Percentiles rank a stretch among this genome's conserved stretches.
phyloP scores from a whole-genome alignment of 1,284 basidiomycete genomes.

The Malassezia caprae region DNA sequence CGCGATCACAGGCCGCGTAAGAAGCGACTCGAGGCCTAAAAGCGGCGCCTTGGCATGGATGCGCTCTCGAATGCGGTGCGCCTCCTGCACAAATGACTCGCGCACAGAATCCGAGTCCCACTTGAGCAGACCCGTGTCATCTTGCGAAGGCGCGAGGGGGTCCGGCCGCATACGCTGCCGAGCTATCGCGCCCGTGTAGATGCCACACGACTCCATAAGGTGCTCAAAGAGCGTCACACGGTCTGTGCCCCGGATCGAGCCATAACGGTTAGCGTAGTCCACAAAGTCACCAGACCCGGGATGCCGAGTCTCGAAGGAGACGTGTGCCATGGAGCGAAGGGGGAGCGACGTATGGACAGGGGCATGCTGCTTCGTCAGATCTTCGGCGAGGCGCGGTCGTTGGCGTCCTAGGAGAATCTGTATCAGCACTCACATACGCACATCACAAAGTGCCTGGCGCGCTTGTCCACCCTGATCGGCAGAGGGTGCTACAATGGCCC shows the following conservation, averaged over 20 bases:
- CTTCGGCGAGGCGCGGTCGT: not conserved
- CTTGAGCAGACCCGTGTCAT: slow-evolving; percentile 23
- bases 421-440: not conserved
- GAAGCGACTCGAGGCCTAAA: slow-evolving; percentile 27
- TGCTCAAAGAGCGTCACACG: slow-evolving; percentile 37
- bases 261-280: slow-evolving; percentile 40
- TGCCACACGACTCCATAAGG: slow-evolving; percentile 31
- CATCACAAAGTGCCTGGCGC: slow-evolving; percentile 22
- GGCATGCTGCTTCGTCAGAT: slow-evolving; percentile 3
- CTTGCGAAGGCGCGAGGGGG: slow-evolving; percentile 17
- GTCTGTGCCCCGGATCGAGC: slow-evolving; percentile 40
- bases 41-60: slow-evolving; percentile 28
- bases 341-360: slow-evolving; percentile 25
- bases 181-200: slow-evolving; percentile 30
- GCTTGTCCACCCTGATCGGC: slow-evolving; percentile 29
- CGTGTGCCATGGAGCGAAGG: slow-evolving; percentile 22
- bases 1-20: slow-evolving; percentile 49
- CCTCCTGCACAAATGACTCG: slow-evolving; percentile 6
- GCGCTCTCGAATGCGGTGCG: slow-evolving; percentile 15
- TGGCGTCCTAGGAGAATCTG: slow-evolving; percentile 16
- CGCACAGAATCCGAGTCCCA: slow-evolving; percentile 19
- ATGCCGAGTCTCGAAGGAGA: slow-evolving; percentile 28
- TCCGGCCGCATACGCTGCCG: slow-evolving; percentile 28
- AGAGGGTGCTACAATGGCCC: slow-evolving; percentile 37
- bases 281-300: slow-evolving; percentile 25